Evolutionary conservation across 495 filamentous ascomycete species (phyloP).

Genomic region (Neurospora tetrasperma): DNA sequence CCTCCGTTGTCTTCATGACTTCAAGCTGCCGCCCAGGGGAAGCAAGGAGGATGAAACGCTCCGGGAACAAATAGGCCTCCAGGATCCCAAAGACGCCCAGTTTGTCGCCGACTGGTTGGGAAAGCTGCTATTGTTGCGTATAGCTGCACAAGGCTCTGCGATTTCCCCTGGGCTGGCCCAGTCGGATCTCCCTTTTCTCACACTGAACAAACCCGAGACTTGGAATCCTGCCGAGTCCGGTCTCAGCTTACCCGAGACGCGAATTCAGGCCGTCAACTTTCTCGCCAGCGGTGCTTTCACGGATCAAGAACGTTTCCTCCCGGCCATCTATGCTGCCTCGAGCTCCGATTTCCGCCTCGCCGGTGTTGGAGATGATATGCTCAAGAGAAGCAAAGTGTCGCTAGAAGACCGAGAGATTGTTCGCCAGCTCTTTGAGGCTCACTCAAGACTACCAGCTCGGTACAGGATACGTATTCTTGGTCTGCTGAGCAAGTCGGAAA

Average conservation of each 20-base stretch:
- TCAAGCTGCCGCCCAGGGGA: constrained; percentile 64
- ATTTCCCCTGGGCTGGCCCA: constrained; percentile 58
- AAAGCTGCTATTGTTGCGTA: constrained; percentile 65
- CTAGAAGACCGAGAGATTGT: constrained; percentile 62
- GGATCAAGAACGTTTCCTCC: constrained; percentile 70
- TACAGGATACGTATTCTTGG: constrained; percentile 66
- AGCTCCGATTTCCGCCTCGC: constrained; percentile 75
- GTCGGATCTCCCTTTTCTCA: constrained; percentile 67
- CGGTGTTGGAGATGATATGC: constrained; percentile 68
- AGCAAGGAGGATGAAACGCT: constrained; percentile 65
- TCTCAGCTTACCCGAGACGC: constrained; percentile 54
- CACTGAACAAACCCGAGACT: constrained; percentile 53
- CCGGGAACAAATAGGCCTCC: constrained; percentile 55
- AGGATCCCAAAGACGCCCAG: constrained; percentile 49
- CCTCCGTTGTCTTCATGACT: constrained; percentile 59
- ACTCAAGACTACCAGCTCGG: constrained; percentile 57
- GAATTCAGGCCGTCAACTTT: constrained; percentile 57
- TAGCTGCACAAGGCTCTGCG: constrained; percentile 22
- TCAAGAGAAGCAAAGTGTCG: constrained; percentile 63
- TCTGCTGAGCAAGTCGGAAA: constrained; percentile 66
- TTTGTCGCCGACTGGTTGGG: constrained; percentile 71
- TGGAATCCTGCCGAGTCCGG: constrained; percentile 57
- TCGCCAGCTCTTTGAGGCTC: constrained; percentile 54
- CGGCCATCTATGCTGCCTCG: constrained; percentile 69
- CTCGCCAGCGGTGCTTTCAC: constrained; percentile 76